Conservation (phyloP, 345 rosid species). For the Pistacia vera region DNA sequence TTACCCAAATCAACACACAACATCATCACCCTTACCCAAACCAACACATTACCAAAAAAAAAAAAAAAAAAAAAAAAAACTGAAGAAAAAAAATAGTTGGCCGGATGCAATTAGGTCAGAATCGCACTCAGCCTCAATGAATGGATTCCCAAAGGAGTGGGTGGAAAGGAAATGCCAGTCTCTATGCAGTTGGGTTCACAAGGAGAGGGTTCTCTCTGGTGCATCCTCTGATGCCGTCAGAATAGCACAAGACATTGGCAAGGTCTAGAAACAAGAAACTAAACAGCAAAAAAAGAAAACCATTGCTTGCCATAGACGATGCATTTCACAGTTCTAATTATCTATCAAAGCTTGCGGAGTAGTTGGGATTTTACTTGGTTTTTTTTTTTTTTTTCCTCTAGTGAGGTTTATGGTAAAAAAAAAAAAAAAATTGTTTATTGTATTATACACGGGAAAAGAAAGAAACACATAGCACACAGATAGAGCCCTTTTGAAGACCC, state of each 20-base stretch:
- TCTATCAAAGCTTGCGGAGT: not conserved
- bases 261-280: conserved; percentile 80
- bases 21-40: no score
- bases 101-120: no score
- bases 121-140: conserved; percentile 36
- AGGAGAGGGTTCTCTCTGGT: conserved; percentile 84
- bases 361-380: not conserved
- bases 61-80: no score
- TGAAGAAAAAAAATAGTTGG: no score
- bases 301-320: conserved; percentile 53
- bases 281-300: conserved; percentile 62
- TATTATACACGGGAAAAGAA: conserved; percentile 13
- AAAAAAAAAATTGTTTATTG: not conserved
- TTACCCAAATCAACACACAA: no score
- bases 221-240: conserved; percentile 74
- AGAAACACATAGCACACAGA: conserved; percentile 23
- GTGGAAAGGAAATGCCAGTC: conserved; percentile 82
- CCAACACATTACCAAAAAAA: no score
- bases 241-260: conserved; percentile 77
- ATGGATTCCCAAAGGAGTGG: conserved; percentile 71
- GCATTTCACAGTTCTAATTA: conserved; percentile 67
- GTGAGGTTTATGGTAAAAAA: conserved; percentile 7
- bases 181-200: conserved; percentile 92
- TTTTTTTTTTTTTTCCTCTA: no score
- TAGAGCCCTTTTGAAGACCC: conserved; percentile 64